Evolutionary conservation across 2,329 filamentous ascomycete genomes (phyloP), one percentile per base, ranked within the genome.

Genomic region (Phaeomoniella chlamydospora): DNA sequence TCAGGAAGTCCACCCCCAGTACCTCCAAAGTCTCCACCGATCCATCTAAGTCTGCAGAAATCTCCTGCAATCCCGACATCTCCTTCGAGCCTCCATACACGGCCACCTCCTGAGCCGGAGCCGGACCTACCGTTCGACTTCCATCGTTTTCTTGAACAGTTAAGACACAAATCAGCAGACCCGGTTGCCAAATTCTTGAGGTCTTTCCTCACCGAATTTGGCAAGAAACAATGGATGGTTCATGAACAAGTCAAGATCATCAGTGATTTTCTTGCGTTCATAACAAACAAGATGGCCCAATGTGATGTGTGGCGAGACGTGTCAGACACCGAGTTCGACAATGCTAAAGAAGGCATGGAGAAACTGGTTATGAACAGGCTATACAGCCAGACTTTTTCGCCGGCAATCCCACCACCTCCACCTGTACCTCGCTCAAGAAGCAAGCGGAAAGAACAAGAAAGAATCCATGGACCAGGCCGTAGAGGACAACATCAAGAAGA

Each of bases 181-280:
- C 90, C 92, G 1, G 88, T 98, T 2, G 92, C 92, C 4, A 81
- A 88, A 44, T 98, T 94, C 52, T 68, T 98, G 32, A 83, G 92
- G 44, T 96, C 90, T 0, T 98, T 98, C 50, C 63, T 98, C 18
- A 77, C 76, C 34, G 92, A 98, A 56, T 98, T 98, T 58, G 84
- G 77, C 22, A 98, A 96, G 64, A 84, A 87, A 47, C 90, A 96
- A 58, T 98, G 90, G 90, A 93, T 94, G 83, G 90, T 94, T 4
- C 90, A 98, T 54, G 90, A 98, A 60, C 90, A 98, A 57, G 90
- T 96, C 54, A 98, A 98, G 61, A 96, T 98, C 43, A 94, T 98
- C 41, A 77, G 84, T 45, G 92, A 98, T 55, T 98, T 98, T 47
- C 65, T 98, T 33, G 77, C 86, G 31, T 98, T 98, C 51, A 98